Conservation (phyloP, 352 stramenopile species). For the Phytopythium montanum region DNA sequence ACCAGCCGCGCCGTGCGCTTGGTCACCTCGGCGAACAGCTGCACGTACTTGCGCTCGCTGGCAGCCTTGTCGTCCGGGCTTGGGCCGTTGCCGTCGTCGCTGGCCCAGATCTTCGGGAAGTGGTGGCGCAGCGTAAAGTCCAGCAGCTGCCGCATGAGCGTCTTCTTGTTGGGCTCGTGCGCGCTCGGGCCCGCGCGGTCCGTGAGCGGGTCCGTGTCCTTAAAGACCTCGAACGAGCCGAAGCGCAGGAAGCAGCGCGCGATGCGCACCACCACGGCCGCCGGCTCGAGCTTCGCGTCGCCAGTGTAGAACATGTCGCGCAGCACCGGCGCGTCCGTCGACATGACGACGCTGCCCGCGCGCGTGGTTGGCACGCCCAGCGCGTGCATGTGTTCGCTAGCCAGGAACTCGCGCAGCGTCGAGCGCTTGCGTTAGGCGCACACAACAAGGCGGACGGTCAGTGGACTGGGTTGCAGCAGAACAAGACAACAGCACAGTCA, state of each 20-base stretch:
- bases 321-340: conserved; percentile 60
- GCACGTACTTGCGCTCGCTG: conserved; percentile 25
- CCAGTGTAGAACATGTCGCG: conserved; percentile 90
- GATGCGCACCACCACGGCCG: conserved; percentile 85
- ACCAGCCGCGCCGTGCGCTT: conserved; percentile 75
- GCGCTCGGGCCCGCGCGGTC: conserved; percentile 67
- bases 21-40: conserved; percentile 67
- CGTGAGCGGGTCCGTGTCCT: conserved; percentile 57
- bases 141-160: conserved; percentile 73
- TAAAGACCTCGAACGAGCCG: conserved; percentile 96
- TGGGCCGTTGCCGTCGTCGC: too few relatives aligned
- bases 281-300: conserved; percentile 76
- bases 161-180: conserved; percentile 52
- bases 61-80: conserved; percentile 3
- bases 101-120: conserved; percentile 43
- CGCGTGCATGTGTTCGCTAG: conserved; percentile 94
- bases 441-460: too few relatives aligned
- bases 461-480: neutral
- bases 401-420: conserved; percentile 96
- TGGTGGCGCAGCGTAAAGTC: conserved; percentile 76
- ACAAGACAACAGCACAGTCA: conserved; percentile 1
- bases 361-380: conserved; percentile 93
- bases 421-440: conserved; percentile 70
- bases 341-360: conserved; percentile 78
- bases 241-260: conserved; percentile 93